Evolutionary conservation across 305 asterid genomes (phyloP).

Genomic region (Fraxinus nigra): DNA sequence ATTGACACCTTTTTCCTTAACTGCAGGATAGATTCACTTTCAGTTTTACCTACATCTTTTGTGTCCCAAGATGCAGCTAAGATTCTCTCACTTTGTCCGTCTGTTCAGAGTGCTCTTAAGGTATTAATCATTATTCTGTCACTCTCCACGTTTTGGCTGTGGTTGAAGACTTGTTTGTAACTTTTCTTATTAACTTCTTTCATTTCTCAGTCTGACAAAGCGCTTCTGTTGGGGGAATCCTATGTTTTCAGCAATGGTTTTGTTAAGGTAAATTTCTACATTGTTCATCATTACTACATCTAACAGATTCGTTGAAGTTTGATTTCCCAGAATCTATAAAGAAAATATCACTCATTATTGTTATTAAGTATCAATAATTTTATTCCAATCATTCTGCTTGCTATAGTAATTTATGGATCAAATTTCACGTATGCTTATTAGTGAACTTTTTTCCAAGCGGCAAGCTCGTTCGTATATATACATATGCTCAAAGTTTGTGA

Average conservation of each 20-base stretch:
- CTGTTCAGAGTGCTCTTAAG: constrained; percentile 79
- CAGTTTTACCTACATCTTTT: constrained; percentile 82
- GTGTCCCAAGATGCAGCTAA: constrained; percentile 77
- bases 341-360: not conserved
- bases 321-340: constrained; percentile 9
- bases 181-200: constrained; percentile 20
- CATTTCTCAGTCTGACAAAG: constrained; percentile 67
- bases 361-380: not conserved
- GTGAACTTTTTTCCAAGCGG: not conserved
- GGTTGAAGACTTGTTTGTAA: constrained; percentile 10
- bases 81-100: constrained; percentile 77
- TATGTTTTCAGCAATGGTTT: constrained; percentile 70
- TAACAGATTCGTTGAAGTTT: constrained; percentile 18
- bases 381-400: not conserved
- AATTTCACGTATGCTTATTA: not conserved
- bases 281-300: not conserved
- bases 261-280: constrained; percentile 61
- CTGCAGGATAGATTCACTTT: constrained; percentile 87
- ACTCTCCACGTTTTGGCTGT: constrained; percentile 20
- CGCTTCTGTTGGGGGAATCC: constrained; percentile 77
- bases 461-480: not conserved
- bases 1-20: not conserved
- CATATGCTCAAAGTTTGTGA: not conserved
- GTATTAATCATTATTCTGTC: constrained; percentile 34
- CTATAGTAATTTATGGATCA: not conserved